These are phyloP conservation scores for Termitomyces sp. DNA, from an alignment of 768 basidiomycete genomes.

Conservation along the genomic window DNA sequence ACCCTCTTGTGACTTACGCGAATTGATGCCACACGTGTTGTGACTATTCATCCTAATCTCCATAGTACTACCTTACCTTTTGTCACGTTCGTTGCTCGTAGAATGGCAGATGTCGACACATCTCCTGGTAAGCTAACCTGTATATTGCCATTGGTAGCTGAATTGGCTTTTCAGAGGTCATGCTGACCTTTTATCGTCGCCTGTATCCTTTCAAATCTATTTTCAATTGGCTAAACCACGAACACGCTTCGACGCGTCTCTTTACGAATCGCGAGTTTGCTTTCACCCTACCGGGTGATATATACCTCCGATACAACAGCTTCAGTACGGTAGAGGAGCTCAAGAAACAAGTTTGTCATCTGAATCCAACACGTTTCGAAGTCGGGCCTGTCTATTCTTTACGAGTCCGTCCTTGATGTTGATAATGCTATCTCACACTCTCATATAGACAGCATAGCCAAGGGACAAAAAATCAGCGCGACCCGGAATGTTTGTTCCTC, in stretches of 20 bases:
- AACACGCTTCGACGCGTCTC: slow-evolving; percentile 67
- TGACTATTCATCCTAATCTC: slow-evolving; percentile 3
- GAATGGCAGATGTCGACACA: slow-evolving; percentile 7
- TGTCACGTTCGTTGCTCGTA: not conserved
- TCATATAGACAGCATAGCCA: slow-evolving; percentile 44
- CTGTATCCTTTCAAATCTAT: slow-evolving; percentile 94
- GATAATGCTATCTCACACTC: not conserved
- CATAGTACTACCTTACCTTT: too few relatives aligned
- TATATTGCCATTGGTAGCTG: not conserved
- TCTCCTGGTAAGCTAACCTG: slow-evolving; percentile 11
- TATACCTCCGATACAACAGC: slow-evolving; percentile 93
- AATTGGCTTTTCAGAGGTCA: slow-evolving; percentile 28
- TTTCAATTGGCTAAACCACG: slow-evolving; percentile 94
- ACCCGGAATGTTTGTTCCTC: slow-evolving; percentile 63
- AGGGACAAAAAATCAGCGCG: slow-evolving; percentile 80
- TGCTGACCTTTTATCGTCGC: slow-evolving; percentile 75
- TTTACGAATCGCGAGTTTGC: slow-evolving; percentile 96
- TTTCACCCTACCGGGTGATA: slow-evolving; percentile 86
- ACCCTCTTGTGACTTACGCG: too few relatives aligned
- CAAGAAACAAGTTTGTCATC: slow-evolving; percentile 79
- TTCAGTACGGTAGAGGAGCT: slow-evolving; percentile 83
- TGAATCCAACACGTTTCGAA: slow-evolving; percentile 93
- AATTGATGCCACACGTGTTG: slow-evolving; percentile 2
- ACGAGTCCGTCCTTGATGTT: slow-evolving; percentile 47
- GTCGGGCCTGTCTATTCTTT: slow-evolving; percentile 93